Base-by-base conservation (phyloP, 805 yeast species). In the Novakomyces olei region DNA sequence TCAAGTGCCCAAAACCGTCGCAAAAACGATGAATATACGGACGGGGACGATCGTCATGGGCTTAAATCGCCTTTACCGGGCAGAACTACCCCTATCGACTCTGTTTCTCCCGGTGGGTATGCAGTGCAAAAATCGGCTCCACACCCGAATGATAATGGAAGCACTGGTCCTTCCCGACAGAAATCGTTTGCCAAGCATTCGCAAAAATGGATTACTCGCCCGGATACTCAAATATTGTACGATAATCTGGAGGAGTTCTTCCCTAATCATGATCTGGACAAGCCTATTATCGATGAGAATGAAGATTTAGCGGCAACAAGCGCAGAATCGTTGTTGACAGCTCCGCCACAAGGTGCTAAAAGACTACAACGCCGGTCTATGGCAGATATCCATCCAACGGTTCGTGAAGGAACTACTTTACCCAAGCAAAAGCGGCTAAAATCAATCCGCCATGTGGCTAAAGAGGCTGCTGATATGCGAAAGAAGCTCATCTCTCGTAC, bases 141-240 rank as follows among this genome's bases (percentile, higher is more conserved):
- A 19, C 18, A 33, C 15, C 33, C 26, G 4, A 8, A 22, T 8
- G n/a, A 22, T 8, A 22, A n/a, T 22, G 24, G 9, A 7, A 6
- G n/a, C n/a, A 34, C 19, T 9, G 16, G n/a, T 35, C 22, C 20
- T n/a, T 22, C 36, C 15, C 30, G 25, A 16, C 24, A n/a, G 19
- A 27, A 15, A 15, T 24, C 16, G 15, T 12, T 15, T 24, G 33
- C 15, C 12, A 4, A 18, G 26, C 15, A 32, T 26, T 32, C 30
- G 20, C 30, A 16, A 15, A 39, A 32, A 35, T 68, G 72, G 79
- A 71, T 74, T 5, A 73, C 88, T 10, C 69, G 99, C 48, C 99
- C 99, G 2, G 81, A 96, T 0, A 75, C 92, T 1, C 96, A 85
- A 46, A 91, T 78, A 27, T 74, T 88, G 19, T 88, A 83, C 48